Evolutionary conservation across 83 land plant species (phyloP).

Genomic region (Thuja plicata): DNA sequence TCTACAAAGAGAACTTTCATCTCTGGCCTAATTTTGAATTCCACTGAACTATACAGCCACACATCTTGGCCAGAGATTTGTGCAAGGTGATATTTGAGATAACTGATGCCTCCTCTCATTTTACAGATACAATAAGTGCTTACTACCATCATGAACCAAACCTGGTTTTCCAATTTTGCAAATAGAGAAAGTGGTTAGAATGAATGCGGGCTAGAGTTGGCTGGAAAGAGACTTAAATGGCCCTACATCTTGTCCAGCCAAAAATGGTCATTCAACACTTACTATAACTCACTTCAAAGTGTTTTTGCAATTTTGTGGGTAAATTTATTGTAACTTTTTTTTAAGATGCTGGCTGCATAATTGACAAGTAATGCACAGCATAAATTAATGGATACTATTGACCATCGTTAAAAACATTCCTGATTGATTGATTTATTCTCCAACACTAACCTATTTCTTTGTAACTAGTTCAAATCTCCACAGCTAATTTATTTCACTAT

Average conservation of each 20-base stretch:
- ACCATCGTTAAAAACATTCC: background rate
- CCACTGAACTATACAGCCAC: background rate
- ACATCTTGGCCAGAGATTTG: background rate
- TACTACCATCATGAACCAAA: background rate
- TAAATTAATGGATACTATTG: no score
- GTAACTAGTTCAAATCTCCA: background rate
- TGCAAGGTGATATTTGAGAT: background rate
- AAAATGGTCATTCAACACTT: no score
- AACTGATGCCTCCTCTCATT: background rate
- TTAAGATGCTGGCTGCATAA: background rate
- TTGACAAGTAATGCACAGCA: background rate
- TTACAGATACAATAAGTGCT: background rate
- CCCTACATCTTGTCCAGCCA: background rate
- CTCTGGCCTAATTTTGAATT: background rate
- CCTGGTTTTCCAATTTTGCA: background rate
- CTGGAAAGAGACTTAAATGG: no score
- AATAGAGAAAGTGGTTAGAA: background rate
- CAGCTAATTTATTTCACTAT: background rate
- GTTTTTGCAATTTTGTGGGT: background rate
- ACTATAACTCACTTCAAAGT: background rate
- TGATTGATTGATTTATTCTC: background rate
- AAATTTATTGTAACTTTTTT: no score
- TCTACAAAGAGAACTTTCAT: background rate
- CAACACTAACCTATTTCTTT: background rate
- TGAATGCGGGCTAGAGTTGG: no score